Evolutionary conservation across 106 monocot genomes (phyloP), one percentile per base, ranked within the genome.

Genomic region (Dioscorea alata): DNA sequence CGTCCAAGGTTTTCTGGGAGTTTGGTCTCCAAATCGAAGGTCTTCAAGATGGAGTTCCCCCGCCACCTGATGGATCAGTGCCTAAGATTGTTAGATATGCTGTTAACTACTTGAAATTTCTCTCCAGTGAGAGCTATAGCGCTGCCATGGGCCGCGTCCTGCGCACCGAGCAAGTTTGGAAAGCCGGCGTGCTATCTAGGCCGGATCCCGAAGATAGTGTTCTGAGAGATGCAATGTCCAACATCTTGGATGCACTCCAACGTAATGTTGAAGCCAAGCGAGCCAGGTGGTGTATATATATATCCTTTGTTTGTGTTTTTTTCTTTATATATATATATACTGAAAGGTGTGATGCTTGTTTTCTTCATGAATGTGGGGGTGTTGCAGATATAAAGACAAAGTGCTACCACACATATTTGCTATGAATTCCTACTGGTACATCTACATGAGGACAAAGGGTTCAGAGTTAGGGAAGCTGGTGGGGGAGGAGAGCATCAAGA

Each of bases 381-480:
- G 28, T 28, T 28, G 10, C 42, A 73, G 50, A 2, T 49, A 48
- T 73, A 51, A 22, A 17, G 77, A 82, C 62, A 60, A 34, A 25
- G 73, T 69, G 50, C 42, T 61, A 12, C 23, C 69, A 2, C 86
- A 86, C 57, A 56, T 82, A 0, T 73, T 82, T 42, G 82, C 75
- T 8, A 79, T 82, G 79, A 86, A 82, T 51, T 24, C 86, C 0
- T 86, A 82, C 54, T 82, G 82, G 86, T 82, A 86, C 69, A 67
- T 82, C 69, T 82, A 86, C 75, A 82, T 79, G 82, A 72, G 81
- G 25, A 70, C 78, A 4, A 65, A 35, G 33, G 82, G 82, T 0
- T 70, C 86, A 17, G 82, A 86, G 72, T 57, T 86, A 4, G 82
- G 74, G 23, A 69, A 49, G 57, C 25, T 82, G 12, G 69, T 82